Base-by-base conservation (phyloP, 306 rosid species). In the Arachis stenosperma region DNA sequence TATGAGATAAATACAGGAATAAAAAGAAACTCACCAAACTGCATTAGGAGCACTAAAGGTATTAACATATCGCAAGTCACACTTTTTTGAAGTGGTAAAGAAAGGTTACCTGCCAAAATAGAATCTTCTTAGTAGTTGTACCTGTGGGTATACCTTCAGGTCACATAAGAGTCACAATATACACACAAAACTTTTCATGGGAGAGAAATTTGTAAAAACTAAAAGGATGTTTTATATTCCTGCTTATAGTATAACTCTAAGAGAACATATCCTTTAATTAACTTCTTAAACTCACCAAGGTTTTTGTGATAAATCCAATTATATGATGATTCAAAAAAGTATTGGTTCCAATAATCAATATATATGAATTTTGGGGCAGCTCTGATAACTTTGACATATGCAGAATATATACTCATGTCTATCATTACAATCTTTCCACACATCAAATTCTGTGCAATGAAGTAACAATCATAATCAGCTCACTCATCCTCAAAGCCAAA, bases 331-430 rank as follows among this genome's bases (percentile, higher is more conserved):
- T 97, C 98, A 30, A 90, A 85, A 76, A 90, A 92, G 83, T 92
- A 88, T 76, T 92, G 96, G 69, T 90, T 92, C 78, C 17, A 17
- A 17, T 17, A 17, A 17, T 17, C 96, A 9, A 90, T 86, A 69
- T 90, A 92, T 69, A 92, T 86, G 81, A 88, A 92, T 73, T 88
- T 85, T 67, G 90, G 90, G 40, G 98, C 94, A 8, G 90, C 61
- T 13, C 98, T 85, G 69, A 90, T 92, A 30, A 92, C 96, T 73
- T 86, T 85, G 51, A 92, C 88, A 81, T 92, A 92, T 15, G 96
- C 96, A 44, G 93, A 76, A 78, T 92, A 93, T 81, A 92, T 88
- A 75, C 98, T 92, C 94, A 82, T 88, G 79, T 92, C 98, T 83
- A 89, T 90, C 60, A 92, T 40, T 27, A 88, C 89, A 81, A 89